Evolutionary conservation across 1,139 yeast genomes (phyloP), one percentile per base, ranked within the genome.

Genomic region (Yamadazyma dendronema): DNA sequence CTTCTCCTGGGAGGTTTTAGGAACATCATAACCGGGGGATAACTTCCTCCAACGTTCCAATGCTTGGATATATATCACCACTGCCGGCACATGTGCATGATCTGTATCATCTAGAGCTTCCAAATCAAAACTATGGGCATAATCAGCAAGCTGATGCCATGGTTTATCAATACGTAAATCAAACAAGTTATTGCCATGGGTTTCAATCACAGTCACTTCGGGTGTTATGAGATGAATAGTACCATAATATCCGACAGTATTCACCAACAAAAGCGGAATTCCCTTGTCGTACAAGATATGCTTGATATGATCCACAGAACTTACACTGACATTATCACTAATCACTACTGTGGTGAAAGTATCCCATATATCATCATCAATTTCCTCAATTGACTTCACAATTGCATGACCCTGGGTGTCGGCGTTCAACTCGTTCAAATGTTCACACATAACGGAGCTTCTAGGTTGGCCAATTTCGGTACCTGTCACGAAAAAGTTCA

Each of bases 91-190:
- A 49, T 84, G 83, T 0, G 87, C 77, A 41, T 79, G 78, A 14
- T 77, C 80, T 3, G 68, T 66, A 29, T 72, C 76, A 35, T 68
- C 71, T 41, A 83, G 47, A 0, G 45, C 31, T 2, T 65, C 66
- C 16, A 84, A 52, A 33, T 80, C 74, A 36, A 81, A 63, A 1
- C 74, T 57, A 39, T 77, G 74, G 8, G 78, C 71, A 49, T 70
- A 81, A 0, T 60, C 60, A 30, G 61, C 59, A n/a, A 90, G 61
- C 47, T 84, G 88, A 0, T 69, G 63, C 97, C 97, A 92, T 1
- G 95, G 92, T 3, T 54, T 45, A 42, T 82, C 84, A 4, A 90
- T 62, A 35, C 96, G 65, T 39, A 90, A 63, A 50, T 88, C 96
- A 26, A 73, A 79, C 3, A 82, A 56, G 9, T 75, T 65, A 29